Evolutionary conservation across 2,329 filamentous ascomycete species (phyloP).

Genomic region (Penicillium sp.): DNA sequence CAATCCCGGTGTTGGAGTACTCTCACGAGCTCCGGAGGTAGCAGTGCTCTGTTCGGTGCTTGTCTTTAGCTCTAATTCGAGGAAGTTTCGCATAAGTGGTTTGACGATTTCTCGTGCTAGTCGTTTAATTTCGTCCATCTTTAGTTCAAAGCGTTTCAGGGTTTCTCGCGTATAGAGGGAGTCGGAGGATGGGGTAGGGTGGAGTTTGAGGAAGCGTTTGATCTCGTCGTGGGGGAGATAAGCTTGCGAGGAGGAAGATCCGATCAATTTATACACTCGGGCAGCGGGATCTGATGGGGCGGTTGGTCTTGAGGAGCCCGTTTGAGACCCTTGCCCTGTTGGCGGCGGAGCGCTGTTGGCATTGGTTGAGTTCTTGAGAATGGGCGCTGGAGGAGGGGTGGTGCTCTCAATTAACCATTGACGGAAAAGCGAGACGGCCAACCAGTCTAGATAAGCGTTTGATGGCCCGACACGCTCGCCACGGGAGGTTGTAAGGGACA

Average conservation of each 20-base stretch:
- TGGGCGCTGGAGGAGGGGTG: constrained; percentile 66
- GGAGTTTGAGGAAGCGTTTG: constrained; percentile 85
- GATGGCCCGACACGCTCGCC: constrained; percentile 82
- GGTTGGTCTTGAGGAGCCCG: constrained; percentile 27
- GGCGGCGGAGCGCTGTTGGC: constrained; percentile 12
- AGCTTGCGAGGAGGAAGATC: constrained; percentile 61
- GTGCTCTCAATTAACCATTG: constrained; percentile 94
- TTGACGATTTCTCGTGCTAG: constrained; percentile 81
- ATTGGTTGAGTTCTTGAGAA: constrained; percentile 43
- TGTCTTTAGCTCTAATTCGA: constrained; percentile 74
- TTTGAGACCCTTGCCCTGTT: constrained; percentile 18
- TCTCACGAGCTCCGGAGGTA: constrained; percentile 26
- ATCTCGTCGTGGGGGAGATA: constrained; percentile 87
- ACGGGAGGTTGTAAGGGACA: constrained; percentile 75
- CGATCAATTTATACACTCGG: constrained; percentile 77
- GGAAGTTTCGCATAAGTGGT: constrained; percentile 81
- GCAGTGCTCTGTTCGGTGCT: constrained; percentile 24
- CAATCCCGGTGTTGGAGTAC: constrained; percentile 53
- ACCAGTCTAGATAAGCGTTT: constrained; percentile 86
- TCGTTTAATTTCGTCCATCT: constrained; percentile 85
- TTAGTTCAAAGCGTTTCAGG: constrained; percentile 79
- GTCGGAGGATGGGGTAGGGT: constrained; percentile 62
- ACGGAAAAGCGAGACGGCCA: constrained; percentile 82
- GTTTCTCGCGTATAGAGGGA: constrained; percentile 82
- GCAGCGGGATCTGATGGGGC: constrained; percentile 52